These are phyloP conservation scores for Tylopilus balloui DNA, from an alignment of 768 basidiomycete genomes.

Conservation along the genomic window DNA sequence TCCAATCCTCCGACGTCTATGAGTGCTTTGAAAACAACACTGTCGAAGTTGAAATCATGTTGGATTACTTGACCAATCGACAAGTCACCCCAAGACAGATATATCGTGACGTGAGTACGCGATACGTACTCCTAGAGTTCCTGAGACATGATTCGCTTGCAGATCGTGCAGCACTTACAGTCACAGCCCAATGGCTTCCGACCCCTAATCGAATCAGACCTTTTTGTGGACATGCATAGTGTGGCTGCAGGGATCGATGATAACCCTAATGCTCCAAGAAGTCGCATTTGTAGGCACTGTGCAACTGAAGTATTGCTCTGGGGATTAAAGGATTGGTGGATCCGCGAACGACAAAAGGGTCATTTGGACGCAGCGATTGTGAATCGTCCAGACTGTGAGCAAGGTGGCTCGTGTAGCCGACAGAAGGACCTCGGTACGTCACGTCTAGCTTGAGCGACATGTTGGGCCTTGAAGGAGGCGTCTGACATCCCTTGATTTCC, in stretches of 20 bases:
- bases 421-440: slow-evolving; percentile 65
- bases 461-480: not conserved
- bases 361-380: slow-evolving; percentile 52
- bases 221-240: slow-evolving; percentile 66
- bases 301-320: slow-evolving; percentile 71
- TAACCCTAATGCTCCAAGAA: slow-evolving; percentile 54
- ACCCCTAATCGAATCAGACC: slow-evolving; percentile 62
- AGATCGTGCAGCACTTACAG: slow-evolving; percentile 63
- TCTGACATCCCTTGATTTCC: slow-evolving; percentile 8
- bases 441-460: not conserved
- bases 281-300: slow-evolving; percentile 64
- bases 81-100: slow-evolving; percentile 64
- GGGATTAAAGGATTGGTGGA: slow-evolving; percentile 80
- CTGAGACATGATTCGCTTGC: slow-evolving; percentile 3
- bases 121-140: not conserved
- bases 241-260: slow-evolving; percentile 53
- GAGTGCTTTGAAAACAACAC: slow-evolving; percentile 76
- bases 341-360: slow-evolving; percentile 70
- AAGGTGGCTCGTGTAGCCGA: slow-evolving; percentile 52
- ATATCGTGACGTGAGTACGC: slow-evolving; percentile 62
- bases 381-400: slow-evolving; percentile 63
- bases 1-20: slow-evolving; percentile 71
- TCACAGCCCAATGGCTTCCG: slow-evolving; percentile 59
- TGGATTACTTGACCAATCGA: slow-evolving; percentile 70
- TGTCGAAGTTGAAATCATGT: slow-evolving; percentile 78